Evolutionary conservation across 495 filamentous ascomycete genomes (phyloP), one percentile per base, ranked within the genome.

Genomic region (Penicillium parvum): DNA sequence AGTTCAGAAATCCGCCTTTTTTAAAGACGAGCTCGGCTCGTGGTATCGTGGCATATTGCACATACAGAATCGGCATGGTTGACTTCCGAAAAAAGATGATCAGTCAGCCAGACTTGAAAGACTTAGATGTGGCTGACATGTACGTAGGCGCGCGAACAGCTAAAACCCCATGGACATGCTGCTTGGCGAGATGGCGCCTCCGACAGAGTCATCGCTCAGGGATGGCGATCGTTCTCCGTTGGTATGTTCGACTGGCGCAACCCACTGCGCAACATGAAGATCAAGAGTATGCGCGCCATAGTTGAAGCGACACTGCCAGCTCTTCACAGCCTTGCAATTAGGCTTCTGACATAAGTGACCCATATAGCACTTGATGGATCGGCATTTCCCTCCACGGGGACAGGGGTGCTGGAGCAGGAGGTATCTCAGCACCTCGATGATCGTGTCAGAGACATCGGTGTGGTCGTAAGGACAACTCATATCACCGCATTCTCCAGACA

Each of bases 301-400:
- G 32, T 54, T 57, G 32, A 66, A 69, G 14, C 60, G 60, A 50
- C 66, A 72, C 28, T 58, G 55, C 55, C 57, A 58, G 11, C 53
- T 58, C 44, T 64, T 65, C 5, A 52, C 53, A 23, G 49, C 63
- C 40, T 57, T 62, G 45, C 68, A 72, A 16, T 61, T 58, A 9
- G 57, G 55, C 30, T 60, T 70, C 37, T 72, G 68, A 42, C 73
- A 76, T 20, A 66, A 45, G 49, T 76, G 73, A 1, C 70, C 71
- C 27, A 65, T 54, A 29, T 61, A 67, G 50, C 73, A 76, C 41
- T 65, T 60, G 5, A 66, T 47, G 6, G 60, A 60, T 22, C 70
- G 68, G 28, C 73, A 76, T 12, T 27, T 19, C 1, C 53, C 48
- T 1, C 58, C 63, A 16, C 46, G 40, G 11, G 52, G 38, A 48